Conservation (phyloP, 2,329 filamentous ascomycete genomes). For the Ceratocystiopsis brevicomis region DNA sequence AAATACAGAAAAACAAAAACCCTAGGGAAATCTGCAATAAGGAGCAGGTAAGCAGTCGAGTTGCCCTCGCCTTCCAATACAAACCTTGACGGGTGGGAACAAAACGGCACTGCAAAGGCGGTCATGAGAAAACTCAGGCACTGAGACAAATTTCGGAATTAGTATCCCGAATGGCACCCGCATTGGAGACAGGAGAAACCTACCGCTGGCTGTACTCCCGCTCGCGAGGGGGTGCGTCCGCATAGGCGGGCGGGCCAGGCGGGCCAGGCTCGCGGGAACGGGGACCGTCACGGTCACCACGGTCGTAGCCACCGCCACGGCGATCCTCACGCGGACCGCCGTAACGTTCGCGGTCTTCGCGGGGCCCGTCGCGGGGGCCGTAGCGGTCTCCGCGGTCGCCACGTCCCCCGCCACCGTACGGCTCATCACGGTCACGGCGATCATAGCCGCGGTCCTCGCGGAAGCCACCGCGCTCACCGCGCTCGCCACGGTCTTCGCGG, state of each 20-base stretch:
- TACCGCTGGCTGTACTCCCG: conserved; percentile 25
- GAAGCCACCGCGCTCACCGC: conserved; percentile 22
- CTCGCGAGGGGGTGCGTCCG: conserved; percentile 23
- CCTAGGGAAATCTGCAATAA: too few species aligned
- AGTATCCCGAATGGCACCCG: too few species aligned
- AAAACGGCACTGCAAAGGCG: too few species aligned
- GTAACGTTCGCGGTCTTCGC: conserved; percentile 27
- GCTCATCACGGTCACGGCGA: conserved; percentile 15
- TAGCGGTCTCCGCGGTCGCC: conserved; percentile 32
- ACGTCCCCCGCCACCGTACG: conserved; percentile 14
- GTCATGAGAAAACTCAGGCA: too few species aligned
- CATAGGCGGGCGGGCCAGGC: conserved; percentile 19
- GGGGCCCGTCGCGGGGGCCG: conserved; percentile 26
- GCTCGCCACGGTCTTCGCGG: conserved; percentile 23
- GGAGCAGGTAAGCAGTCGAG: too few species aligned
- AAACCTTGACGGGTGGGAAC: too few species aligned
- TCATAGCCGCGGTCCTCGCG: conserved; percentile 29
- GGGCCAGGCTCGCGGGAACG: conserved; percentile 12
- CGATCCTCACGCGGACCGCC: conserved; percentile 16
- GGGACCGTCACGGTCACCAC: conserved; percentile 13
- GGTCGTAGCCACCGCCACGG: conserved; percentile 15
- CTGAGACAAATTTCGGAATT: too few species aligned
- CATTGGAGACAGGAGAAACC: neutral
- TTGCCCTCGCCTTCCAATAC: too few species aligned
- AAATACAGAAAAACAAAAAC: neutral